phyloP scores from a whole-genome alignment of 257 asterid genomes.

The Mitragyna speciosa region DNA sequence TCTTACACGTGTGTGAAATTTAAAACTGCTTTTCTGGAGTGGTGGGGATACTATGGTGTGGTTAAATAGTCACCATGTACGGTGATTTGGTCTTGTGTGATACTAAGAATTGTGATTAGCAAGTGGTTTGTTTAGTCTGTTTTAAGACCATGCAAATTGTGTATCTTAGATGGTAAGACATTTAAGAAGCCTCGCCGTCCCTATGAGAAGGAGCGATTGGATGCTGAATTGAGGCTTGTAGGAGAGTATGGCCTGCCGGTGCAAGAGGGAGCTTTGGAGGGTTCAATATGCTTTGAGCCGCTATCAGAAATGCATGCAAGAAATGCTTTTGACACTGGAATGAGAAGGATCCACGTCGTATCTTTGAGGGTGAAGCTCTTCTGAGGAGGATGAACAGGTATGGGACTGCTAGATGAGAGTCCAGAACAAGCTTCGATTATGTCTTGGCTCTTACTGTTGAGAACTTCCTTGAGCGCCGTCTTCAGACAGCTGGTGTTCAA shows the following conservation, averaged over 20 bases:
- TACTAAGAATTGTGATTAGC: background rate
- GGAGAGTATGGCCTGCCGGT: constrained; percentile 83
- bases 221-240: constrained; percentile 83
- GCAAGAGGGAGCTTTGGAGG: constrained; percentile 94
- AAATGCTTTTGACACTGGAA: constrained; percentile 68
- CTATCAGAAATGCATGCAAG: constrained; percentile 74
- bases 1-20: background rate
- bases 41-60: background rate
- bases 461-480: constrained; percentile 86
- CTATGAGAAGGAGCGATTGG: constrained; percentile 85
- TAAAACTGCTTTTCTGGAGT: background rate
- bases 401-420: constrained; percentile 73
- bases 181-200: constrained; percentile 93
- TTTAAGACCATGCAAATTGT: background rate
- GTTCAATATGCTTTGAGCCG: constrained; percentile 89
- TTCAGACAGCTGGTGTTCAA: constrained; percentile 82
- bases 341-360: constrained; percentile 83
- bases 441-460: constrained; percentile 84
- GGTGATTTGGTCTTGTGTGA: background rate
- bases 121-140: background rate
- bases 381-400: constrained; percentile 83
- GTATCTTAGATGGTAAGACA: constrained; percentile 68
- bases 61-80: background rate
- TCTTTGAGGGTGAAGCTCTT: constrained; percentile 90
- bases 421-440: constrained; percentile 90